Evolutionary conservation across 345 rosid species (phyloP), one percentile per base, ranked within the genome.

Genomic region (Pelargonium nanum): DNA sequence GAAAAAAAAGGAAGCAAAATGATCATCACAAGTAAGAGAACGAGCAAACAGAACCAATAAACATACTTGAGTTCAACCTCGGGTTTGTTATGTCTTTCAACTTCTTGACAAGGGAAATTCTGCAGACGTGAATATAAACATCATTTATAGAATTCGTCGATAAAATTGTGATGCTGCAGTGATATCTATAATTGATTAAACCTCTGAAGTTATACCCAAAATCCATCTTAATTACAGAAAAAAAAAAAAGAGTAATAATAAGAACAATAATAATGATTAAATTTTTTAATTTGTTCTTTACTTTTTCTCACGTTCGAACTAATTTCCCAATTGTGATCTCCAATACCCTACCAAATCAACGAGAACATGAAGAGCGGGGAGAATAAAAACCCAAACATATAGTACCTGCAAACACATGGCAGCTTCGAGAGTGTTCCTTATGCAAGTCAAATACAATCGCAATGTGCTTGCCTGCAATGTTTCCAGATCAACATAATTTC

Each of bases 51-150:
- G 16, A 40, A 40, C 48, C 48, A 40, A 63, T 59, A 75, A 71
- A 78, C 91, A 68, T 93, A 87, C 99, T 87, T 89, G 15, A 93
- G 83, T 75, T 93, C 99, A 75, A 89, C 94, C 81, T 93, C 99
- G 53, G 99, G 99, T 73, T 93, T 93, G 79, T 93, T 93, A 79
- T 93, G 97, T 83, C 99, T 83, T 71, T 93, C 97, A 67, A 93
- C 99, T 83, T 93, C 99, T 83, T 93, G 99, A 77, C 99, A 93
- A 59, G 99, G 99, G 74, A 93, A 93, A 66, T 89, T 93, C 97
- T 93, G 84, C 77, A 64, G 65, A 4, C 61, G 72, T 13, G 45
- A 22, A 76, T 24, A 63, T 1, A 15, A 13, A 59, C 32, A 4
- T 16, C 45, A 23, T 20, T 20, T 67, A 23, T 60, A 6, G 65